Percentiles rank a stretch among this genome's conserved stretches.
phyloP scores from a whole-genome alignment of 768 basidiomycete species.

The Boletus pseudopeckii region DNA sequence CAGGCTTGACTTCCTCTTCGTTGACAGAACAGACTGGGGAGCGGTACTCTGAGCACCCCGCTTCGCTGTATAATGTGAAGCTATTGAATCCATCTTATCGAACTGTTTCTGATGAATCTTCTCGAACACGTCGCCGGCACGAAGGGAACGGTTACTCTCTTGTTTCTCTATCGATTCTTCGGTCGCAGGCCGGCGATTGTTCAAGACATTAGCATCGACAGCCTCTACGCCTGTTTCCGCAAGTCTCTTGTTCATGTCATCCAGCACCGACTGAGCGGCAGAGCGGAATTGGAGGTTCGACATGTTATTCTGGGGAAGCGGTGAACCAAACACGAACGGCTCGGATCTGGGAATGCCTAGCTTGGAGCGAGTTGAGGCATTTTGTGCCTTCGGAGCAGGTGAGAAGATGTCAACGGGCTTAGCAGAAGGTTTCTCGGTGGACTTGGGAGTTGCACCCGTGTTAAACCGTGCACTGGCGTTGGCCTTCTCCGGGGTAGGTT shows the following conservation, averaged over 20 bases:
- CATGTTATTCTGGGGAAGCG: conserved; percentile 57
- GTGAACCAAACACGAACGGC: conserved; percentile 78
- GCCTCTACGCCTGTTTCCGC: conserved; percentile 52
- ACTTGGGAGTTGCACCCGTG: conserved; percentile 26
- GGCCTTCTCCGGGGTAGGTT: conserved; percentile 22
- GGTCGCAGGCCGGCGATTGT: conserved; percentile 20
- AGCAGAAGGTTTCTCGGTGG: conserved; percentile 31
- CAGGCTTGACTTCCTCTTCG: conserved; percentile 52
- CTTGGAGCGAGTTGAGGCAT: conserved; percentile 20
- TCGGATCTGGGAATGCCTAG: conserved; percentile 27
- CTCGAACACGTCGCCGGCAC: conserved; percentile 44
- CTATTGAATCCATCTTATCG: conserved; percentile 76
- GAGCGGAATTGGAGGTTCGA: conserved; percentile 65
- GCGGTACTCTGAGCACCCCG: conserved; percentile 26
- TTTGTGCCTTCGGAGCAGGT: conserved; percentile 29
- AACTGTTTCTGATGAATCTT: conserved; percentile 64
- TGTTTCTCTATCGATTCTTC: conserved; percentile 2
- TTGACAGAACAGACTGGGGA: conserved; percentile 25
- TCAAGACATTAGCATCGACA: conserved; percentile 45
- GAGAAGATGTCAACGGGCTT: conserved; percentile 40
- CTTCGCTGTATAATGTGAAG: conserved; percentile 46
- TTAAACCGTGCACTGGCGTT: conserved; percentile 9
- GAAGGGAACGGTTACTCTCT: conserved; percentile 23
- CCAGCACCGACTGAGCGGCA: conserved; percentile 67
- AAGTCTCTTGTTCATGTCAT: conserved; percentile 79